A percentile compares a stretch with the other conserved stretches of the same genome.
Conservation (phyloP, 2,329 filamentous ascomycete species). For the Arthrobotrys iridis region DNA sequence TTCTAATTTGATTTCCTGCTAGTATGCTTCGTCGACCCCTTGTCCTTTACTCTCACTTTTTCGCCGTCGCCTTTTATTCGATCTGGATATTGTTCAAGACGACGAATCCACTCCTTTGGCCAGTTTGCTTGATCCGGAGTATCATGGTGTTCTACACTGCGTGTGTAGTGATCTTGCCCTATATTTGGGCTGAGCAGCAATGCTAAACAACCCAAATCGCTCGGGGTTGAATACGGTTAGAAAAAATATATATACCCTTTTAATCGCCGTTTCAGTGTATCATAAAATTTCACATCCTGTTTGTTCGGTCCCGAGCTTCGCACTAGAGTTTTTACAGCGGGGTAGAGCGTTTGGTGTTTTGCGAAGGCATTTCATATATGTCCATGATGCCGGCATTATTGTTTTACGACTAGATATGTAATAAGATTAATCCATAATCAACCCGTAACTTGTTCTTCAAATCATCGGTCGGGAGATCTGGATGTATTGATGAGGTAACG, state of each 20-base stretch:
- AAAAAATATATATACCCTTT: background rate
- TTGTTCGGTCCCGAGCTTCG: background rate
- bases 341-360: background rate
- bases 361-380: background rate
- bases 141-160: slow-evolving; percentile 81
- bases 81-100: slow-evolving; percentile 75
- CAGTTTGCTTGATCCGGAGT: slow-evolving; percentile 73
- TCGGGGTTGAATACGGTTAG: background rate
- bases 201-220: background rate
- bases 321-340: slow-evolving; percentile 12
- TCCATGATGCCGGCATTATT: background rate
- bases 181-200: slow-evolving; percentile 73
- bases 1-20: background rate
- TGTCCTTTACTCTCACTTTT: slow-evolving; percentile 90
- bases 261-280: slow-evolving; percentile 12
- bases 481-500: too few relatives aligned
- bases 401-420: background rate
- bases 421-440: slow-evolving; percentile 5
- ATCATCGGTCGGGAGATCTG: too few relatives aligned
- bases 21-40: slow-evolving; percentile 76
- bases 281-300: background rate
- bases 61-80: slow-evolving; percentile 86
- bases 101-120: slow-evolving; percentile 68
- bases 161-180: slow-evolving; percentile 82
- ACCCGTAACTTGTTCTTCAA: background rate